phyloP scores from a whole-genome alignment of 2,329 filamentous ascomycete species.

The Coniochaeta sp. region DNA sequence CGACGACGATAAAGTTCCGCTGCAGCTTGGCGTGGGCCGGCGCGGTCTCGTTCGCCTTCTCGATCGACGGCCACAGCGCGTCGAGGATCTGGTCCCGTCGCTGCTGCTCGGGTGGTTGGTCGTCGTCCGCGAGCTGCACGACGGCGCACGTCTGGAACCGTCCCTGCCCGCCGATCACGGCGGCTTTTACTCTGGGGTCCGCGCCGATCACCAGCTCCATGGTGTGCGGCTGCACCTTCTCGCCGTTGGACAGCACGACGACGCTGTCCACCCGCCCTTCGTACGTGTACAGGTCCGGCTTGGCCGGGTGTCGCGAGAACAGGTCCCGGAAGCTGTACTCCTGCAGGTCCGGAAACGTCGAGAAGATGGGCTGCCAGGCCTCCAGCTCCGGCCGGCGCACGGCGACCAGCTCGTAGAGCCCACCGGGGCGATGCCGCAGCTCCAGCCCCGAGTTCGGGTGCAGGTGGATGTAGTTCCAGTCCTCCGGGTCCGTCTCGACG shows the following conservation, averaged over 20 bases:
- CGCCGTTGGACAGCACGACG: slow-evolving; percentile 21
- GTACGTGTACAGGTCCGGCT: slow-evolving; percentile 20
- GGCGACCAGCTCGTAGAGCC: slow-evolving; percentile 24
- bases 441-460: background rate
- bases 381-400: slow-evolving; percentile 14
- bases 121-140: slow-evolving; percentile 4
- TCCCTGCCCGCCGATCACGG: slow-evolving; percentile 7
- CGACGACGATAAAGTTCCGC: slow-evolving; percentile 7
- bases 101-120: background rate
- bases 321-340: slow-evolving; percentile 22
- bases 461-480: slow-evolving; percentile 6
- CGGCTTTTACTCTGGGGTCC: slow-evolving; percentile 2
- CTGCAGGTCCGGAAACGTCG: slow-evolving; percentile 20
- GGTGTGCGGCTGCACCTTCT: slow-evolving; percentile 20
- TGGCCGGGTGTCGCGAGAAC: slow-evolving; percentile 18
- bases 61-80: slow-evolving; percentile 5
- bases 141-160: slow-evolving; percentile 4
- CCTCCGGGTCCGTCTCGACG: slow-evolving; percentile 10
- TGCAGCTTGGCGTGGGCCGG: slow-evolving; percentile 7
- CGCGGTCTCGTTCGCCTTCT: slow-evolving; percentile 6
- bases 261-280: slow-evolving; percentile 22
- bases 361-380: slow-evolving; percentile 22
- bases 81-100: background rate
- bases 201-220: slow-evolving; percentile 14
- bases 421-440: slow-evolving; percentile 10